Conservation (phyloP, 768 basidiomycete genomes). For the Mycena sanguinolenta region DNA sequence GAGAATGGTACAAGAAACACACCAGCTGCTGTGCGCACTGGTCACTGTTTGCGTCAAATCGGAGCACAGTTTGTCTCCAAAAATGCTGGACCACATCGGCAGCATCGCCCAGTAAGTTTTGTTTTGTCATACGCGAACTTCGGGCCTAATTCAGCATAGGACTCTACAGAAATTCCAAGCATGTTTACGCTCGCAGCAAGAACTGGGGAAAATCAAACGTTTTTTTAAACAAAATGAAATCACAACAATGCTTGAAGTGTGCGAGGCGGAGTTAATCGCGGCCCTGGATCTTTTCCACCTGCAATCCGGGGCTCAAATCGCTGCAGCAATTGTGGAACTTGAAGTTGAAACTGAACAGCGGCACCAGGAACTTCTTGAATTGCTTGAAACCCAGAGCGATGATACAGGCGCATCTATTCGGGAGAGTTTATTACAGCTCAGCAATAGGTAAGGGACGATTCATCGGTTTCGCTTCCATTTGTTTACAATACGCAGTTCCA, state of each 20-base stretch:
- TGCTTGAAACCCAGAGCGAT: constrained; percentile 1
- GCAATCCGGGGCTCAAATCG: too few relatives aligned
- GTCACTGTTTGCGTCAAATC: not conserved
- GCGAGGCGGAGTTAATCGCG: constrained; percentile 5
- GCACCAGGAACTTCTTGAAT: constrained; percentile 6
- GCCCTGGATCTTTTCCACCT: not conserved
- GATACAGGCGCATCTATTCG: not conserved
- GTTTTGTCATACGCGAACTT: not conserved
- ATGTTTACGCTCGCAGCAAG: not conserved
- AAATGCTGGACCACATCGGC: not conserved
- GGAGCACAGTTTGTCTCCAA: not conserved
- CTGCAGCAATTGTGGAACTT: too few relatives aligned
- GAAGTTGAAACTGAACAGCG: constrained; percentile 8
- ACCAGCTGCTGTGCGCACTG: constrained; percentile 4
- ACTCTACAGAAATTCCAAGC: constrained; percentile 1
- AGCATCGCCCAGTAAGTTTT: constrained; percentile 2
- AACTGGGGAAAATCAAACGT: constrained; percentile 16
- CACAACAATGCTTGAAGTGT: not conserved
- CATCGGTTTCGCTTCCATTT: not conserved
- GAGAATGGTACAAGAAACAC: not conserved
- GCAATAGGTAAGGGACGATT: not conserved
- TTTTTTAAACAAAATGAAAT: constrained; percentile 13
- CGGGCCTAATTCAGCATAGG: not conserved
- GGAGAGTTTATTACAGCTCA: too few relatives aligned
- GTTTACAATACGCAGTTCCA: not conserved